Evolutionary conservation across 805 yeast species (phyloP).

Genomic region (Torulaspora delbrueckii): DNA sequence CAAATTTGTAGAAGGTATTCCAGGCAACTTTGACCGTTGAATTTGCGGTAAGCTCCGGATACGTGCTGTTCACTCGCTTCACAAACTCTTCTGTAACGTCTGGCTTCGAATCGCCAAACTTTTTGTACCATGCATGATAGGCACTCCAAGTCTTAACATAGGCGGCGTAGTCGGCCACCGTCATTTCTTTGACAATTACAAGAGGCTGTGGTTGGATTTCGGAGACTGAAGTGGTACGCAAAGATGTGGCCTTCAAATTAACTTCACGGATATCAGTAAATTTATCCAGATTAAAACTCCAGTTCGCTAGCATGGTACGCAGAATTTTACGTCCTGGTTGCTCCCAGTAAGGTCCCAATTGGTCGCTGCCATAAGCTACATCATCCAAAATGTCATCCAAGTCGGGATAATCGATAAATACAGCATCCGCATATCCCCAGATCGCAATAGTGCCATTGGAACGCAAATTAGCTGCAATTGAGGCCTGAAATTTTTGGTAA

Average conservation of each 20-base stretch:
- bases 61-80: constrained; percentile 36
- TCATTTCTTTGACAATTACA: constrained; percentile 36
- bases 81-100: constrained; percentile 48
- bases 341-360: constrained; percentile 65
- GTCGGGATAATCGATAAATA: constrained; percentile 46
- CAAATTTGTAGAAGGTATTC: constrained; percentile 30
- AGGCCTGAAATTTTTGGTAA: constrained; percentile 47
- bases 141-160: constrained; percentile 72
- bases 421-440: constrained; percentile 78
- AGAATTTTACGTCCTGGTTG: constrained; percentile 70
- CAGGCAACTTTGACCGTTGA: constrained; percentile 22
- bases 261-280: constrained; percentile 41
- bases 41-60: constrained; percentile 16
- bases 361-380: constrained; percentile 46
- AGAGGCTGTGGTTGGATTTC: constrained; percentile 24
- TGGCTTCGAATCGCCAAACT: constrained; percentile 33
- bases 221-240: constrained; percentile 16
- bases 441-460: constrained; percentile 65
- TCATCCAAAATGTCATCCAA: constrained; percentile 52
- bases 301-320: constrained; percentile 37
- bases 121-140: constrained; percentile 50
- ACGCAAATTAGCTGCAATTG: constrained; percentile 46
- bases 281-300: constrained; percentile 20
- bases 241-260: constrained; percentile 23
- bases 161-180: constrained; percentile 43